Percentiles rank a stretch among this genome's conserved stretches.
These are phyloP conservation scores for Mariannaea sp. DNA, from an alignment of 2,329 filamentous ascomycete species.

Conservation along the genomic window DNA sequence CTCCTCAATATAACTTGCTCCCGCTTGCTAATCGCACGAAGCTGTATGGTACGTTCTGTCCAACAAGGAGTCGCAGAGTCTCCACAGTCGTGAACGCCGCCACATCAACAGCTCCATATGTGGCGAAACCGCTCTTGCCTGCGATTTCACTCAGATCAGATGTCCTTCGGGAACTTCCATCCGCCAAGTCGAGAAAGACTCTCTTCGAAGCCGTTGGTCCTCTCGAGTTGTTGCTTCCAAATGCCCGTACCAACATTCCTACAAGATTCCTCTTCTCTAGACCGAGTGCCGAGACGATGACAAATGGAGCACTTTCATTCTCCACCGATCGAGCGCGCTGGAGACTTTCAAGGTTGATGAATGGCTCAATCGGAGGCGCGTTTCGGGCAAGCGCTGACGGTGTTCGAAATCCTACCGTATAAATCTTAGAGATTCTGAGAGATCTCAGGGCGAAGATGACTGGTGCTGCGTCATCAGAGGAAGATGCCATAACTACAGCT, in stretches of 20 bases:
- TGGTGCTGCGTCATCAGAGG: slow-evolving; percentile 75
- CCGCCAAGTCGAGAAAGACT: slow-evolving; percentile 81
- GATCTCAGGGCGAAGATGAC: slow-evolving; percentile 79
- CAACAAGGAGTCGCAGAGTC: slow-evolving; percentile 76
- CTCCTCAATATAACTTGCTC: slow-evolving; percentile 51
- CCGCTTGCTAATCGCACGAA: slow-evolving; percentile 77
- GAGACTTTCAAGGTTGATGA: slow-evolving; percentile 73
- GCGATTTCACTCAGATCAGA: slow-evolving; percentile 72
- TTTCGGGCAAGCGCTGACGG: slow-evolving; percentile 64
- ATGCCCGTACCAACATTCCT: slow-evolving; percentile 76
- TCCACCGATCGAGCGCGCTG: slow-evolving; percentile 56
- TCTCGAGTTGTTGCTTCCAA: slow-evolving; percentile 50
- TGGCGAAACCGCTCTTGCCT: slow-evolving; percentile 75
- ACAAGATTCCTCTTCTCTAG: slow-evolving; percentile 80
- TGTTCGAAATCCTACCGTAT: slow-evolving; percentile 81
- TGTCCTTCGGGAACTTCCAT: slow-evolving; percentile 57
- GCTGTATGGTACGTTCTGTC: slow-evolving; percentile 86
- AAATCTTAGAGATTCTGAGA: slow-evolving; percentile 76
- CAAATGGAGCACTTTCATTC: slow-evolving; percentile 68
- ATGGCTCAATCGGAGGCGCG: slow-evolving; percentile 72
- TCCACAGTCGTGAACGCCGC: slow-evolving; percentile 85
- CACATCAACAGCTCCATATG: slow-evolving; percentile 79
- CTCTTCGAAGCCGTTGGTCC: slow-evolving; percentile 56
- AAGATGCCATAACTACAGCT: slow-evolving; percentile 75
- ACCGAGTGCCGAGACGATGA: slow-evolving; percentile 78